Base-by-base conservation (phyloP, 2,329 filamentous ascomycete genomes). In the Neonectria punicea region DNA sequence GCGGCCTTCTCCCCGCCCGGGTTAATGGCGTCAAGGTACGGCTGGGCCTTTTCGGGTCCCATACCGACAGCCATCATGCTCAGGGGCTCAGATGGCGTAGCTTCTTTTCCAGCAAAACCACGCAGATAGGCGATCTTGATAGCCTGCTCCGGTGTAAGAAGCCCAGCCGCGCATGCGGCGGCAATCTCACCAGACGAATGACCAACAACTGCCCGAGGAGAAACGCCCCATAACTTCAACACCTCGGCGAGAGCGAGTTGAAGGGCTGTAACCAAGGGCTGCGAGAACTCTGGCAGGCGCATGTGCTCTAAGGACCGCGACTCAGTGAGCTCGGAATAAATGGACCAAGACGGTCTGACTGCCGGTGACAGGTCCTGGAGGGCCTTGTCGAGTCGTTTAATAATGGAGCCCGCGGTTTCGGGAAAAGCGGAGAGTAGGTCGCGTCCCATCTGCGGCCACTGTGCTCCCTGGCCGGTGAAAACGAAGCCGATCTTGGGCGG, bases 191-290 rank as follows among this genome's bases (percentile, higher is more conserved):
- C 79, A 7, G 73, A 76, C 0, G 78, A 80, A 60, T 81, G 79
- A 0, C 80, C 79, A 2, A 79, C 71, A 1, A 79, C 75, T 3
- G 67, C 71, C 5, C 47, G 9, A 0, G 77, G 74, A 2, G 13
- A 28, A 1, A 81, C 60, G 3, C 72, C 74, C 47, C 73, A 77
- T 4, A 58, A 51, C 11, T 66, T 53, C 39, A 79, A 66, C 1
- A 82, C 69, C 5, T 80, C 73, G 0, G 81, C 71, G 1, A 83
- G 63, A 3, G 71, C 80, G 5, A 84, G 67, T 61, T 84, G 82
- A 0, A 84, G 20, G 0, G 79, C 78, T 2, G 81, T 82, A 46
- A 77, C 82, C 0, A 80, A 47, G 1, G 82, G 76, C 54, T 83
- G 81, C 20, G 74, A 74, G 32, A 74, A 58, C 10, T 71, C 67